Percentiles rank a stretch among this genome's conserved stretches.
phyloP scores from a whole-genome alignment of 2,329 filamentous ascomycete species.

The Aspergillus versicolor region DNA sequence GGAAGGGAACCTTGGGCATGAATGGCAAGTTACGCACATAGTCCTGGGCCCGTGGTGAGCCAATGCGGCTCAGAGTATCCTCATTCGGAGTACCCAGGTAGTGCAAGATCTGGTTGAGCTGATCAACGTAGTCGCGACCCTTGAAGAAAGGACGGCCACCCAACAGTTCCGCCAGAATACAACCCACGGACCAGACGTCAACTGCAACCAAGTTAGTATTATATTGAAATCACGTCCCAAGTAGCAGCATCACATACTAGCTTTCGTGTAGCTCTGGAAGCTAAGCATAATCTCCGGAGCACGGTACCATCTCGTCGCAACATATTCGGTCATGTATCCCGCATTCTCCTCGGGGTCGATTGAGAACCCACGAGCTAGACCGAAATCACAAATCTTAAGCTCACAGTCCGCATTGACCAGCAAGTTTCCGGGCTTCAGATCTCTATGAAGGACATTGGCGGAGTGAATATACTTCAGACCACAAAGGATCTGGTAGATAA shows the following conservation, averaged over 20 bases:
- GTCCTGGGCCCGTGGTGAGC: conserved; percentile 92
- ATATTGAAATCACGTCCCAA: background rate
- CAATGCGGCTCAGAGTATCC: conserved; percentile 89
- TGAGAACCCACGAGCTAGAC: conserved; percentile 92
- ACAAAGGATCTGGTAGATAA: conserved; percentile 99
- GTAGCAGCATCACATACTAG: conserved; percentile 67
- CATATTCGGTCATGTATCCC: conserved; percentile 99
- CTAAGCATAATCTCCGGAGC: conserved; percentile 99
- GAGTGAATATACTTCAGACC: conserved; percentile 99
- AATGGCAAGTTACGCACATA: conserved; percentile 95
- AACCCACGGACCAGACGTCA: conserved; percentile 98
- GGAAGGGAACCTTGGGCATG: conserved; percentile 93
- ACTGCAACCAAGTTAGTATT: conserved; percentile 56
- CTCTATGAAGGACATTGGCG: conserved; percentile 93
- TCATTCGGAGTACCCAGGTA: conserved; percentile 96
- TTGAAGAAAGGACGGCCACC: conserved; percentile 99
- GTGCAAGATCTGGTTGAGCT: conserved; percentile 98
- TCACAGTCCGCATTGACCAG: conserved; percentile 99
- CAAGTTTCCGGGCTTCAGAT: conserved; percentile 94
- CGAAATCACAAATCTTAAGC: conserved; percentile 98
- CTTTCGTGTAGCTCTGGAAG: conserved; percentile 99
- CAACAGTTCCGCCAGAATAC: conserved; percentile 92
- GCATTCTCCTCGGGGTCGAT: conserved; percentile 97
- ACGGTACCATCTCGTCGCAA: conserved; percentile 97
- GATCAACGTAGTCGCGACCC: conserved; percentile 97